Evolutionary conservation across 805 yeast species (phyloP).

Genomic region (Saccharomycopsis babjevae): DNA sequence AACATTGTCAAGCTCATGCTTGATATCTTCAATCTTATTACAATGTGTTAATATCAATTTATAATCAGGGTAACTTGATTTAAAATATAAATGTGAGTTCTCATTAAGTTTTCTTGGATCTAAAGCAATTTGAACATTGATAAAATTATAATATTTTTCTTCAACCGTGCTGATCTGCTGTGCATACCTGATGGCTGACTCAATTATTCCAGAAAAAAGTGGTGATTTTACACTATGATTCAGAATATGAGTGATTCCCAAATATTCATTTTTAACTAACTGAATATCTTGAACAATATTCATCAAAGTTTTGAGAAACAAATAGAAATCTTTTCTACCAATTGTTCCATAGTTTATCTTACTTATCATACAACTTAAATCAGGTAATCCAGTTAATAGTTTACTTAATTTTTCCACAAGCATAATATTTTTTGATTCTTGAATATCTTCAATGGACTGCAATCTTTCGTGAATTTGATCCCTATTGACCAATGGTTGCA

Average conservation of each 20-base stretch:
- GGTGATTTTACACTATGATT: conserved; percentile 21
- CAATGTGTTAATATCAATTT: conserved; percentile 31
- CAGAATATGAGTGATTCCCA: background rate
- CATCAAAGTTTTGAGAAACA: conserved; percentile 38
- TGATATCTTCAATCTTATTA: conserved; percentile 33
- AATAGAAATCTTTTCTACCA: conserved; percentile 49
- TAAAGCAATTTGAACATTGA: conserved; percentile 39
- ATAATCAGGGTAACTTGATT: conserved; percentile 30
- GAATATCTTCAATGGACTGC: conserved; percentile 47
- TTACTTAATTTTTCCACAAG: conserved; percentile 30
- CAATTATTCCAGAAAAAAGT: conserved; percentile 31
- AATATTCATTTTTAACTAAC: background rate
- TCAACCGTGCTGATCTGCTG: conserved; percentile 25
- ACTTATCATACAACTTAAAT: conserved; percentile 47
- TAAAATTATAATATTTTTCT: conserved; percentile 33
- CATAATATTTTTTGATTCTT: conserved; percentile 24
- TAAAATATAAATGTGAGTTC: conserved; percentile 36
- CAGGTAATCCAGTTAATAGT: conserved; percentile 33
- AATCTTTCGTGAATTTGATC: conserved; percentile 49
- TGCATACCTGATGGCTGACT: conserved; percentile 28
- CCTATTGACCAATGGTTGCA: conserved; percentile 53
- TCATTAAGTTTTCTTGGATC: conserved; percentile 38
- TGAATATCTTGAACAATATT: conserved; percentile 28
- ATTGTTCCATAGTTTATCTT: conserved; percentile 51
- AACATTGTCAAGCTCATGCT: conserved; percentile 41